These are phyloP conservation scores for Coemansia sp. DNA, from an alignment of 192 early-diverging fungal genomes.

Conservation along the genomic window DNA sequence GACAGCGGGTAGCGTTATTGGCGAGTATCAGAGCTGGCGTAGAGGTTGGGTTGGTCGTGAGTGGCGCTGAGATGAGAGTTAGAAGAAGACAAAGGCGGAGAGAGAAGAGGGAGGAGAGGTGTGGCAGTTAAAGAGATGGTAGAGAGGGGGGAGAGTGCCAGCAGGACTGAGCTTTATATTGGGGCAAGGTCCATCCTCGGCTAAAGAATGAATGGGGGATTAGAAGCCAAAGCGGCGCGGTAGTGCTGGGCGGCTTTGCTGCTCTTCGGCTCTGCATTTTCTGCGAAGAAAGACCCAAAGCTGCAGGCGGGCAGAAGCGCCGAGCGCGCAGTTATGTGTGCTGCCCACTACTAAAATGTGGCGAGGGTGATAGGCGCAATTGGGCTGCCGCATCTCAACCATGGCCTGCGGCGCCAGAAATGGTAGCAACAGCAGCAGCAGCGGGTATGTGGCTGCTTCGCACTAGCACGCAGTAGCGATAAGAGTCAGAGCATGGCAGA, in stretches of 20 bases:
- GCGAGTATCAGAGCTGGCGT: not conserved
- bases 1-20: not conserved
- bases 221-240: not conserved
- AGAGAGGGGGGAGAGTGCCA: not conserved
- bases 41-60: conserved; percentile 7
- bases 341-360: conserved; percentile 16
- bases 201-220: conserved; percentile 3
- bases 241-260: not conserved
- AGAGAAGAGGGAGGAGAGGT: conserved; percentile 4
- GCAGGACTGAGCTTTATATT: not conserved
- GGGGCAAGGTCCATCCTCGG: conserved; percentile 2
- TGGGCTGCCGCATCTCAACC: not conserved
- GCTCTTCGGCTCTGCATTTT: not conserved
- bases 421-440: not conserved
- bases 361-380: conserved; percentile 6
- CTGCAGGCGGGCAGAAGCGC: not conserved
- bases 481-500: conserved; percentile 5
- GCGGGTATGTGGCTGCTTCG: not conserved
- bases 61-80: not conserved
- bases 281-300: not conserved
- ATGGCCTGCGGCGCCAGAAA: not conserved
- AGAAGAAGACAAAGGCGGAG: conserved; percentile 6
- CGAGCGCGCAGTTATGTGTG: conserved; percentile 14
- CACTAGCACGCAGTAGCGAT: conserved; percentile 4
- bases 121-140: not conserved